Evolutionary conservation across 805 yeast species (phyloP), one percentile per base, ranked within the genome.

Genomic region (Yamadazyma tumulicola): DNA sequence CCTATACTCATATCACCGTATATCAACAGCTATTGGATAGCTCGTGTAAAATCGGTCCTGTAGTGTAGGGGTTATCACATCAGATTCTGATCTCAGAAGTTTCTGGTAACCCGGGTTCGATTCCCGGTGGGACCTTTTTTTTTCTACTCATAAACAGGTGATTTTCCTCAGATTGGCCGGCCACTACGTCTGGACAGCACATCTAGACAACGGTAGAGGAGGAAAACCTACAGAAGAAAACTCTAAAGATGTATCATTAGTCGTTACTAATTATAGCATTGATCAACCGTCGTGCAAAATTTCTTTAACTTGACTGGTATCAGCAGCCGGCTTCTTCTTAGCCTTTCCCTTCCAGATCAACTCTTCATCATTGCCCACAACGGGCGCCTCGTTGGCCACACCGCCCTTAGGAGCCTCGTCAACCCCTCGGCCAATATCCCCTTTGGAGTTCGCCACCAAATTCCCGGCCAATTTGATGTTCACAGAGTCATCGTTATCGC

Each of bases 341-440:
- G n/a, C n/a, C 19, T 43, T 43, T 14, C 48, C 48, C 14, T 38
- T 32, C 4, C 38, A 31, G 5, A 43, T 31, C 11, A 26, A 37
- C 1, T 57, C 67, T 37, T 60, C 68, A 41, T 64, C 66, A 32
- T 52, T 61, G 6, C 72, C 72, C 1, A 67, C 73, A 1, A 64
- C 38, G 13, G 65, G 64, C 1, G 63, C 72, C 44, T 67, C 73
- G 46, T 67, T 67, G 25, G 71, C 73, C 37, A 65, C 52, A 2
- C 73, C 73, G 10, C 73, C 73, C 45, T 62, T 64, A 9, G 73
- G 73, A 3, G 73, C 73, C 35, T 67, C 71, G 12, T 47, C 49
- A 4, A 67, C 61, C 2, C 69, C 72, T 23, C 49, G 37, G 4
- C 69, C 69, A 28, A 54, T 54, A 29, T 64, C 63, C 4, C 69